Percentiles rank a stretch among this genome's conserved stretches.
These are phyloP conservation scores for Dioszegia hungarica DNA, from an alignment of 768 basidiomycete species.

Conservation along the genomic window DNA sequence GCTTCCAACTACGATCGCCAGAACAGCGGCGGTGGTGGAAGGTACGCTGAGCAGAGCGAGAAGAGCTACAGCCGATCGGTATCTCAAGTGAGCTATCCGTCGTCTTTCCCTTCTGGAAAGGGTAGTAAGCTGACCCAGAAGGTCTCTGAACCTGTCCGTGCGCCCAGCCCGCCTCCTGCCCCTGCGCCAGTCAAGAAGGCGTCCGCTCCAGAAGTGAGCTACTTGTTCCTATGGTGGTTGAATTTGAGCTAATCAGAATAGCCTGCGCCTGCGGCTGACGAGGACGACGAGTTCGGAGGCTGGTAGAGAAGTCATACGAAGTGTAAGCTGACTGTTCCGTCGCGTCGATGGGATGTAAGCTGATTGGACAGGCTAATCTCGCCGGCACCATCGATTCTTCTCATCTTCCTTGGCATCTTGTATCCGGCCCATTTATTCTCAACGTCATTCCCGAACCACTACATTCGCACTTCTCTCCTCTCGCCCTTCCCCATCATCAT, in stretches of 20 bases:
- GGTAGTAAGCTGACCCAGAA: not conserved
- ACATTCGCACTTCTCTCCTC: too few species aligned
- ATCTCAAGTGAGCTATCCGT: not conserved
- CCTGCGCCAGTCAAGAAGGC: too few species aligned
- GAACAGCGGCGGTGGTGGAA: not conserved
- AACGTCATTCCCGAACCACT: too few species aligned
- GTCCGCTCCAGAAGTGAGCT: not conserved
- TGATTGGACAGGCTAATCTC: not conserved
- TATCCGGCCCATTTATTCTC: too few species aligned
- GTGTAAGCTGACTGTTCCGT: not conserved
- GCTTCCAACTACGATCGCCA: not conserved
- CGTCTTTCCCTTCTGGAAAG: not conserved
- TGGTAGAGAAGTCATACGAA: not conserved
- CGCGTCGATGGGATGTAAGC: not conserved
- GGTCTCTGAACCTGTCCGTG: not conserved
- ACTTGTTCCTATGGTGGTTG: not conserved
- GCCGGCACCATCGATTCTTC: not conserved
- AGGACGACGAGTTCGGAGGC: slow-evolving; percentile 6
- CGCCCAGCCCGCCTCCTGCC: not conserved
- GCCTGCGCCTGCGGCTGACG: not conserved
- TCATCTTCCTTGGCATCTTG: too few species aligned
- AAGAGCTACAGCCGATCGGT: not conserved
- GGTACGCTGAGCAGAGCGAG: not conserved
- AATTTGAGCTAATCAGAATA: not conserved
- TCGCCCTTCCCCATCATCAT: too few species aligned